Conservation (phyloP, 768 basidiomycete genomes). For the Kwoniella europaea region DNA sequence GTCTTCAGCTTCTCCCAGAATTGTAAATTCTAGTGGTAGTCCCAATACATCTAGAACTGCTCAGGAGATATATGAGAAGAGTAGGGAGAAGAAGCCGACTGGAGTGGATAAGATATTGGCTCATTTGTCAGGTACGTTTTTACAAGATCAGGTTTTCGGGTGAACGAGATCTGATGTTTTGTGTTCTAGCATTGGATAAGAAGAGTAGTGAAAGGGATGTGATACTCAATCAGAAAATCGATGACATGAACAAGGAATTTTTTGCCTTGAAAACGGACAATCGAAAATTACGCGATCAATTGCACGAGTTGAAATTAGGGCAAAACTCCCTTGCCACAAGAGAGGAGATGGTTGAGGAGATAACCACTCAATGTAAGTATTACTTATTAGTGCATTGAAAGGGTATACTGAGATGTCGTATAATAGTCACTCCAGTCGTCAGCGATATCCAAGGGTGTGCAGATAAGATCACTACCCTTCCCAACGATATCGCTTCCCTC, state of each 20-base stretch:
- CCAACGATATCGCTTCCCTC: background rate
- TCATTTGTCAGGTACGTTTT: background rate
- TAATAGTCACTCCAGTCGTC: constrained; percentile 29
- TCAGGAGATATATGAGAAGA: constrained; percentile 9
- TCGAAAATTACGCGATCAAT: constrained; percentile 31
- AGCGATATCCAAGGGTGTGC: constrained; percentile 22
- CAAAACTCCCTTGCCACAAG: constrained; percentile 38
- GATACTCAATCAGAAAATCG: background rate
- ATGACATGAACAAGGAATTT: background rate
- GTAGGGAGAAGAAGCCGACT: constrained; percentile 1
- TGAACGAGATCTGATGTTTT: no score
- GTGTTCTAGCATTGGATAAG: background rate
- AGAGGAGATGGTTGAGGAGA: constrained; percentile 40
- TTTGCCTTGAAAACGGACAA: constrained; percentile 15
- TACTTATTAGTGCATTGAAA: constrained; percentile 11
- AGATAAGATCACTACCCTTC: constrained; percentile 14
- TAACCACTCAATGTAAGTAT: constrained; percentile 33
- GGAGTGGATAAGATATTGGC: constrained; percentile 13
- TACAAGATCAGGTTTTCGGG: background rate
- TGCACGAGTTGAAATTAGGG: constrained; percentile 39
- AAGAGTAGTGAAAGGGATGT: background rate
- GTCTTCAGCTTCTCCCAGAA: background rate
- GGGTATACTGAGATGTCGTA: background rate
- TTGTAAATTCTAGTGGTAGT: background rate
- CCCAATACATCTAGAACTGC: constrained; percentile 4